These are phyloP conservation scores for Paramecium caudatum DNA, from an alignment of 73 alveolate genomes.

Conservation along the genomic window DNA sequence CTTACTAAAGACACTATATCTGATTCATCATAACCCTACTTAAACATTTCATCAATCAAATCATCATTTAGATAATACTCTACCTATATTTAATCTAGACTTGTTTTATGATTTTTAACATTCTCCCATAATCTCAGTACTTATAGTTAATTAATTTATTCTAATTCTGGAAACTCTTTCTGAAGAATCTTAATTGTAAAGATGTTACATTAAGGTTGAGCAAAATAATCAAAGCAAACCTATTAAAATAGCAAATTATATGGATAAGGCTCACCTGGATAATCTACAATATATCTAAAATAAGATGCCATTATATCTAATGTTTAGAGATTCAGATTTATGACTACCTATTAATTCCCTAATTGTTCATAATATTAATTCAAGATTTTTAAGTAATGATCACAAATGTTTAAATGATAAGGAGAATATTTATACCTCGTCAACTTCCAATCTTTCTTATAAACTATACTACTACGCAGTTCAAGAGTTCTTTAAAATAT, in stretches of 20 bases:
- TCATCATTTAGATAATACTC: constrained; percentile 62
- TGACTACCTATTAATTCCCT: neutral
- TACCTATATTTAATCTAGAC: neutral
- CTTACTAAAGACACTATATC: neutral
- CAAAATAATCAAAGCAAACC: neutral
- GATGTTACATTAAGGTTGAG: neutral
- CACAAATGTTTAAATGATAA: constrained; percentile 7
- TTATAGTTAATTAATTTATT: neutral
- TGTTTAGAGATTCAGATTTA: neutral
- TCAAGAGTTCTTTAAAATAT: neutral
- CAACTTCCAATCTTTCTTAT: neutral
- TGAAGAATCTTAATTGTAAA: neutral
- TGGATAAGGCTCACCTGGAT: constrained; percentile 56
- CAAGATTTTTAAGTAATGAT: constrained; percentile 8
- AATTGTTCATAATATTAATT: neutral
- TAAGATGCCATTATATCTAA: neutral
- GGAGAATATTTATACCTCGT: neutral
- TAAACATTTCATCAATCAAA: constrained; percentile 41
- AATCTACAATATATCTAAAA: neutral
- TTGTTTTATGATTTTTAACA: neutral
- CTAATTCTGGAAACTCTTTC: constrained; percentile 21
- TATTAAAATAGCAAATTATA: constrained; percentile 7
- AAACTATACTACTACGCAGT: neutral
- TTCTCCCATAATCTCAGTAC: neutral
- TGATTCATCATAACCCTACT: neutral